A percentile compares a stretch with the other conserved stretches of the same genome.
phyloP scores from a whole-genome alignment of 441 rosid species.

The Manihot esculenta region DNA sequence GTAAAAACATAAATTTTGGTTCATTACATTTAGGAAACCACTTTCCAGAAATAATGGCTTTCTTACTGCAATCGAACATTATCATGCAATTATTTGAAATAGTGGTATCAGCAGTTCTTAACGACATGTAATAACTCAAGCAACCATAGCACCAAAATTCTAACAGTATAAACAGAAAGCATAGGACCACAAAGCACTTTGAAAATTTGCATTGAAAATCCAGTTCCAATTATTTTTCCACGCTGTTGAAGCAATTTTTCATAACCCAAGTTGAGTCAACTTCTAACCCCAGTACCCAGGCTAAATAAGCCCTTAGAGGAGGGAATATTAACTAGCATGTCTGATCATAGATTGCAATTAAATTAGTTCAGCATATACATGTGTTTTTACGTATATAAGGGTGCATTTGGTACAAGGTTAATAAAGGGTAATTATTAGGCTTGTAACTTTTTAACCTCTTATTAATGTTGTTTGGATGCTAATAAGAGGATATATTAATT shows the following conservation, averaged over 20 bases:
- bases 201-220: not conserved
- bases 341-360: not conserved
- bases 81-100: not conserved
- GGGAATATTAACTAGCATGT: not conserved
- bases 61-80: not conserved
- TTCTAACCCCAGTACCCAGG: not conserved
- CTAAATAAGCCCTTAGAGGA: not conserved
- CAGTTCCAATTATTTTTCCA: not conserved
- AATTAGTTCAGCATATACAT: not conserved
- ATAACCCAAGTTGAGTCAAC: not conserved
- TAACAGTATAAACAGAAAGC: conserved; percentile 1
- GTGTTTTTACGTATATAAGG: not conserved
- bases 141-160: not conserved
- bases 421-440: no score
- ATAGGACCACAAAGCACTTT: not conserved
- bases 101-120: not conserved
- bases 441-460: no score
- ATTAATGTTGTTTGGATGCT: no score
- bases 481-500: no score
- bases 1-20: not conserved
- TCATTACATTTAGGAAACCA: not conserved
- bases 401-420: no score
- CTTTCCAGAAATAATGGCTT: not conserved
- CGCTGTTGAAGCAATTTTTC: not conserved
- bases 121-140: no score